Base-by-base conservation (phyloP, 768 basidiomycete genomes). In the Ramaria rubella region DNA sequence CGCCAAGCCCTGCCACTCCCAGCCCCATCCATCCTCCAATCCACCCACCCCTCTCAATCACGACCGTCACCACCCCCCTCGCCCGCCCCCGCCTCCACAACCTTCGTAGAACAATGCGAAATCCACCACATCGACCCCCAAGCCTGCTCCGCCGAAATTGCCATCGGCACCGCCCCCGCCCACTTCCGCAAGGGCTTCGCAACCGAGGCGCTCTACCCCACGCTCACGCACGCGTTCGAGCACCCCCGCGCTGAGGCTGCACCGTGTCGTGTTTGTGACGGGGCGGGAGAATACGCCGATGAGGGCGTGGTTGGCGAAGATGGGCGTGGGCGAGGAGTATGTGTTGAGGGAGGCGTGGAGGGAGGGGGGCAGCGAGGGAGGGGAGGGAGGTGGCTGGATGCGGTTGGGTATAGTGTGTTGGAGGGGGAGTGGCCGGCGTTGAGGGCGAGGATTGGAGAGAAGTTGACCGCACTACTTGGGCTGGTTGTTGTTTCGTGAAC, bases 221-320 rank as follows among this genome's bases (percentile, higher is more conserved):
- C 77, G 17, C 60, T 79, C 40, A 62, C 63, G 58, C 73, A 72
- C 56, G 66, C 70, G 0, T 78, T 79, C 56, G 77, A 77, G 55
- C 70, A 73, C 44, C 64, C 46, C 15, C n/a, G 26, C 6, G n/a
- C 11, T 64, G 30, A 69, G 68, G 9, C 60, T 78, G 12, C 76
- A 77, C 59, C 66, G 77, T 9, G 70, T 71, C 14, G 68, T 69
- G 8, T 75, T 78, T 54, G 71, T 74, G 49, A 78, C 77, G 1
- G 67, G 64, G 11, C 63, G 64, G 31, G 70, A 77, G 42, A 78
- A 80, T 57, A 48, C 65, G 27, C 68, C 69, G 0, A 79, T 80
- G 77, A 68, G 73, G 19, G 63, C 64, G 14, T 80, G 77, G 77
- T 59, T 79, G 49, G 75, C 76, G 57, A 70, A 69, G 14, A 67